Conservation (phyloP, 2,329 filamentous ascomycete genomes). For the Chalaropsis thielavioides region DNA sequence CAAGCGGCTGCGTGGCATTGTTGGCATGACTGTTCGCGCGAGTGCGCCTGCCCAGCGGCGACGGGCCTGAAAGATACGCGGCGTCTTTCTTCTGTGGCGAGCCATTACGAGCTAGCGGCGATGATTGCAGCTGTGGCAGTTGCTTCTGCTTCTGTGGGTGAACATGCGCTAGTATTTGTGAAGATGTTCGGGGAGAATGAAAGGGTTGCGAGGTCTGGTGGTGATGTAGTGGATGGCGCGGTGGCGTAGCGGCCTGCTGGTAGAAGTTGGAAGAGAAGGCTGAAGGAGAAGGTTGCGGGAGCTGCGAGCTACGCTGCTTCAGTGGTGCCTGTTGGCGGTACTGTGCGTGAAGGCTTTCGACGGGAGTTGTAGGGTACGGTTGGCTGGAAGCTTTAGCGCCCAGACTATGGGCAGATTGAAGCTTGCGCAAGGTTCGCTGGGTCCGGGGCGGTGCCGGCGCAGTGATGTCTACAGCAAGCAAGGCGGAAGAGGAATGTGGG, state of each 20-base stretch:
- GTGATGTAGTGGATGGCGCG: constrained; percentile 13
- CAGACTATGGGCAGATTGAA: constrained; percentile 61
- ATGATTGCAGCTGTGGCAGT: constrained; percentile 8
- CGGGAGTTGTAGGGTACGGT: constrained; percentile 27
- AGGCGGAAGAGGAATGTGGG: neutral
- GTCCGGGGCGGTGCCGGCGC: constrained; percentile 48
- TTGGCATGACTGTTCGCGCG: constrained; percentile 63
- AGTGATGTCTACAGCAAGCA: constrained; percentile 31
- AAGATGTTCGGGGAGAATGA: neutral
- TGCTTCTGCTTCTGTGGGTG: constrained; percentile 3
- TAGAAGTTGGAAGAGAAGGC: constrained; percentile 1
- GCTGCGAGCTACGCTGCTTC: constrained; percentile 7
- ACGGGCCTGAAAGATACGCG: constrained; percentile 21
- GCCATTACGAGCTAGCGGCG: constrained; percentile 23
- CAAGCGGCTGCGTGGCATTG: constrained; percentile 18
- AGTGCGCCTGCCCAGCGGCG: constrained; percentile 35
- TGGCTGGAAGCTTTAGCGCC: constrained; percentile 39
- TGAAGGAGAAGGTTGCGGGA: constrained; percentile 17
- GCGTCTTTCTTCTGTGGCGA: constrained; percentile 25
- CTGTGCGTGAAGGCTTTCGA: constrained; percentile 40
- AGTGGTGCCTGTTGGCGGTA: constrained; percentile 31
- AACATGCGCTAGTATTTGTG: neutral
- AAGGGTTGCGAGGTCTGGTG: constrained; percentile 12
- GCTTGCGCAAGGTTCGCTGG: constrained; percentile 53
- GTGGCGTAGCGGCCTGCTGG: constrained; percentile 7